Percentiles rank a stretch among this genome's conserved stretches.
phyloP scores from a whole-genome alignment of 768 basidiomycete genomes.

The Boletus vermiculosoides region DNA sequence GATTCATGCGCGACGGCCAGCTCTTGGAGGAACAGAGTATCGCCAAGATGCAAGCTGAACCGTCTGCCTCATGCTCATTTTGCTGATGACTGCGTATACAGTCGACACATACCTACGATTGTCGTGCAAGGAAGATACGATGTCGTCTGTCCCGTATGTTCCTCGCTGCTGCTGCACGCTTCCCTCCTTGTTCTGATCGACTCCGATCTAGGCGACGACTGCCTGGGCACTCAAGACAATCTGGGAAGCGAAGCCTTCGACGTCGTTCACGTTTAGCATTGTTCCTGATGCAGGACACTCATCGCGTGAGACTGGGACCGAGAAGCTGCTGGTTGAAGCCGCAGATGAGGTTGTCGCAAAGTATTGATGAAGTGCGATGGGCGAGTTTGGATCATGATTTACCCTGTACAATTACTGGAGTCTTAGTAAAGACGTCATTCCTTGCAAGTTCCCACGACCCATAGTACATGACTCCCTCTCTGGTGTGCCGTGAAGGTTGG shows the following conservation, averaged over 20 bases:
- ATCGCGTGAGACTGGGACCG: slow-evolving; percentile 67
- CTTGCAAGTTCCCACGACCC: neutral
- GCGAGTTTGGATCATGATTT: neutral
- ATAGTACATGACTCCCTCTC: neutral
- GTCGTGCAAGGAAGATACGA: slow-evolving; percentile 89
- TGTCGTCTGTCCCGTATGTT: slow-evolving; percentile 76
- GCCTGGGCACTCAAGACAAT: slow-evolving; percentile 79
- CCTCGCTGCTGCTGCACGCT: neutral
- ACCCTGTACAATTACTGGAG: neutral
- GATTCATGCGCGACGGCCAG: slow-evolving; percentile 88
- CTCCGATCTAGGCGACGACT: slow-evolving; percentile 61
- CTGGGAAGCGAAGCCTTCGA: slow-evolving; percentile 69
- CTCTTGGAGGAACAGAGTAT: slow-evolving; percentile 80
- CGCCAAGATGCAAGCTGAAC: slow-evolving; percentile 71
- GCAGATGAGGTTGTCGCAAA: slow-evolving; percentile 29
- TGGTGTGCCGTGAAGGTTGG: neutral
- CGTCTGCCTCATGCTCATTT: neutral
- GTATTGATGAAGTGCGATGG: slow-evolving; percentile 6
- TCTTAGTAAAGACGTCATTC: neutral
- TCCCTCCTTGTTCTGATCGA: neutral
- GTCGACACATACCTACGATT: slow-evolving; percentile 83
- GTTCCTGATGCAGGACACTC: slow-evolving; percentile 90
- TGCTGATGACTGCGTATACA: slow-evolving; percentile 31
- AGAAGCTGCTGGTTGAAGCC: slow-evolving; percentile 68
- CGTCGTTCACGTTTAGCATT: slow-evolving; percentile 47